These are phyloP conservation scores for Actinomortierella ambigua DNA, from an alignment of 371 early-diverging fungal species.

Conservation along the genomic window DNA sequence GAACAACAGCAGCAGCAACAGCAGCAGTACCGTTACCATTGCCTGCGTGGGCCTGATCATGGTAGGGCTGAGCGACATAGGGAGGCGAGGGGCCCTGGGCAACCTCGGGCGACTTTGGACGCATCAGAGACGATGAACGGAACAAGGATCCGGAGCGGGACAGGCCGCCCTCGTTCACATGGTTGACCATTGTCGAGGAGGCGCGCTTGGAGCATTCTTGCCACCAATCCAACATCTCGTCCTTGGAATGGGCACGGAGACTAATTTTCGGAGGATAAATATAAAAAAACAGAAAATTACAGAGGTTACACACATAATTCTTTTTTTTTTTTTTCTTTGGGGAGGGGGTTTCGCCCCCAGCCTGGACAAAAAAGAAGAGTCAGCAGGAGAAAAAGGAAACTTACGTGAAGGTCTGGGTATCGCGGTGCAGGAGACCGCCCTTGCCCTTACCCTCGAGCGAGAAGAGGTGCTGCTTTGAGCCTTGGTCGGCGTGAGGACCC, in stretches of 20 bases:
- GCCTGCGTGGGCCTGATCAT: slow-evolving; percentile 3
- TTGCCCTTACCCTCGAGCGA: slow-evolving; percentile 44
- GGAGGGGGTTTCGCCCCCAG: too few relatives aligned
- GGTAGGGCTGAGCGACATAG: slow-evolving; percentile 18
- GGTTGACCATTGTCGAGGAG: slow-evolving; percentile 18
- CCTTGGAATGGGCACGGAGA: slow-evolving; percentile 34
- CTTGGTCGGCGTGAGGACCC: slow-evolving; percentile 30
- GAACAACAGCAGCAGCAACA: slow-evolving; percentile 1
- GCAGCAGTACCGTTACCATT: slow-evolving; percentile 1
- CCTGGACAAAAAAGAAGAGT: not conserved
- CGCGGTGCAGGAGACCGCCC: slow-evolving; percentile 37
- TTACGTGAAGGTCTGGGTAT: slow-evolving; percentile 42
- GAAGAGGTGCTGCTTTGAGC: slow-evolving; percentile 38
- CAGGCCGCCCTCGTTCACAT: slow-evolving; percentile 23
- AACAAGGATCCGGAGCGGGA: slow-evolving; percentile 27
- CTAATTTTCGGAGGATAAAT: slow-evolving; percentile 4
- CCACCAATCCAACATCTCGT: slow-evolving; percentile 46
- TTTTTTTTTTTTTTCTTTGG: too few relatives aligned
- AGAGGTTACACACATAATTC: not conserved
- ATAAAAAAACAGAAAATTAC: not conserved
- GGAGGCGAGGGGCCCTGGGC: slow-evolving; percentile 23
- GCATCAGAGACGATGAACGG: slow-evolving; percentile 19
- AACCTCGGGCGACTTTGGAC: slow-evolving; percentile 8
- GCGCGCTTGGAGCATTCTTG: slow-evolving; percentile 41
- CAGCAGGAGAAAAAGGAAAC: not conserved